These are phyloP conservation scores for Neodidymelliopsis sp. DNA, from an alignment of 2,329 filamentous ascomycete genomes.

Conservation along the genomic window DNA sequence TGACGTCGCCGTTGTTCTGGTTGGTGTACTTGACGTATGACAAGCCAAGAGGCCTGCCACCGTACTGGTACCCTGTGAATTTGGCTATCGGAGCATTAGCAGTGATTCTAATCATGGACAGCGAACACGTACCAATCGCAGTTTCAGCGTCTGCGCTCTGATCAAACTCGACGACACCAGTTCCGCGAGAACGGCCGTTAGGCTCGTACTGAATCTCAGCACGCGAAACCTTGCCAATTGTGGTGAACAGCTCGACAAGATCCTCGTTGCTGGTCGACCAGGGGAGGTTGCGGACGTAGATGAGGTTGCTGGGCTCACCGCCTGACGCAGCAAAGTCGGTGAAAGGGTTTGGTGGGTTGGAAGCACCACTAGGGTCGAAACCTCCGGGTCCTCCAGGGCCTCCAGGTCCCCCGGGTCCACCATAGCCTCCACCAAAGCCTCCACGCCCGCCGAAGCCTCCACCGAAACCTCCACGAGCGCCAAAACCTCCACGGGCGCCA, in stretches of 20 bases:
- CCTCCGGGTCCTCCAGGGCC: constrained; percentile 46
- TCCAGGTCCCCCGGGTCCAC: constrained; percentile 55
- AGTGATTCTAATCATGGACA: no score
- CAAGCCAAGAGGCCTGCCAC: constrained; percentile 89
- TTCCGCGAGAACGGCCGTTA: constrained; percentile 92
- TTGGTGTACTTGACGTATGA: constrained; percentile 94
- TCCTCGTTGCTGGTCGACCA: constrained; percentile 99
- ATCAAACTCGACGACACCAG: constrained; percentile 96
- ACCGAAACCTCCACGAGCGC: constrained; percentile 63
- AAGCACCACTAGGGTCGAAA: constrained; percentile 58
- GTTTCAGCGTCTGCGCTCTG: constrained; percentile 84
- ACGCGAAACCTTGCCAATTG: constrained; percentile 96
- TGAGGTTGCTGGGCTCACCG: constrained; percentile 80
- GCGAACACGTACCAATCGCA: constrained; percentile 69
- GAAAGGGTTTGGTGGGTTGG: constrained; percentile 82
- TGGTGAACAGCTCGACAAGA: constrained; percentile 93
- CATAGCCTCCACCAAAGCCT: constrained; percentile 61
- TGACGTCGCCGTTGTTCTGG: constrained; percentile 67
- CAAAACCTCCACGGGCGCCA: constrained; percentile 58
- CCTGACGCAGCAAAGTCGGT: constrained; percentile 91
- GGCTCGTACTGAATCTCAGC: constrained; percentile 99
- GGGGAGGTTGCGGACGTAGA: constrained; percentile 96
- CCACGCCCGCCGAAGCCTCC: constrained; percentile 56
- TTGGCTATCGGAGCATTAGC: constrained; percentile 66
- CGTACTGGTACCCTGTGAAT: constrained; percentile 97